phyloP scores from a whole-genome alignment of 345 rosid genomes.

The Leavenworthia alabamica region DNA sequence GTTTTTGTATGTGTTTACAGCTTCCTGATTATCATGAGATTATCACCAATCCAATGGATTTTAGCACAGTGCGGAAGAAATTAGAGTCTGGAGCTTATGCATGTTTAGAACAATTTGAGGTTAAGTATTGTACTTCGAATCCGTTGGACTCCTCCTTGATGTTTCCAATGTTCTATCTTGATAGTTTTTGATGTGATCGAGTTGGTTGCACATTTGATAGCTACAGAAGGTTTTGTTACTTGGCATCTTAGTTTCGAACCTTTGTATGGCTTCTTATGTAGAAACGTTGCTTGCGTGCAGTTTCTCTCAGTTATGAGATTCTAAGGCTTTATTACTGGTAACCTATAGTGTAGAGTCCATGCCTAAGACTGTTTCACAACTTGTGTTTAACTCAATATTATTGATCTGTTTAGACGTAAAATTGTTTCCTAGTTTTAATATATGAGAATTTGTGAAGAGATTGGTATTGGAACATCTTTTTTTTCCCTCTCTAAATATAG shows the following conservation, averaged over 20 bases:
- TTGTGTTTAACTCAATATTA: background rate
- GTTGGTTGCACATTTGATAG: conserved; percentile 11
- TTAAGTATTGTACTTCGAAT: conserved; percentile 21
- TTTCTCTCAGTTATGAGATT: background rate
- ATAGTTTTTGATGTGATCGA: background rate
- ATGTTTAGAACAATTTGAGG: conserved; percentile 89
- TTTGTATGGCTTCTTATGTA: background rate
- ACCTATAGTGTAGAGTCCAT: background rate
- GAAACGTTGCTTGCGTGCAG: background rate
- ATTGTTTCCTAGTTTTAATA: too few relatives aligned
- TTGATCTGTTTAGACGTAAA: background rate
- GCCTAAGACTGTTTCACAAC: background rate
- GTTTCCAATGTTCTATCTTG: background rate
- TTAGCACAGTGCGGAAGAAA: conserved; percentile 67
- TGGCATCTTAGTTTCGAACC: background rate
- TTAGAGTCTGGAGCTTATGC: conserved; percentile 55
- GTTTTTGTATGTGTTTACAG: conserved; percentile 39
- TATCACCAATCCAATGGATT: conserved; percentile 84
- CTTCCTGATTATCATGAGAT: conserved; percentile 95
- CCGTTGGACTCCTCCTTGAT: background rate
- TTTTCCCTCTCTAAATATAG: too few relatives aligned
- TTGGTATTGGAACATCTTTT: too few relatives aligned
- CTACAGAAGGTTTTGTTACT: conserved; percentile 3
- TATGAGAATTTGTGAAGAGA: too few relatives aligned
- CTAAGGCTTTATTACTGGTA: background rate